A percentile compares a stretch with the other conserved stretches of the same genome.
Evolutionary conservation across 1,284 basidiomycete genomes (phyloP).

Genomic region (Earliella scabrosa): DNA sequence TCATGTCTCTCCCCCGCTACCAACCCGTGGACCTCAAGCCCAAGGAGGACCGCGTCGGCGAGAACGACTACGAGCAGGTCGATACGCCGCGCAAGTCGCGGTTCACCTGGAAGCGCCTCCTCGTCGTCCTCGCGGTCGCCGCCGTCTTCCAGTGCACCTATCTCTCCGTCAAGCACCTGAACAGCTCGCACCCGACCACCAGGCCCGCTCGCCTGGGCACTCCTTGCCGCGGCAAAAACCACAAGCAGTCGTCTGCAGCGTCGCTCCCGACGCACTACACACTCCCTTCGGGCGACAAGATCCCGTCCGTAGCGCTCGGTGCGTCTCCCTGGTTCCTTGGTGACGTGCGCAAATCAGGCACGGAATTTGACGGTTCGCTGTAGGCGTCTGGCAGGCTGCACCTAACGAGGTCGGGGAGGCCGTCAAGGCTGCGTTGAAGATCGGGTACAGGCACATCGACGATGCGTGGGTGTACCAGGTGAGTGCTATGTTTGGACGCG

Average conservation of each 20-base stretch:
- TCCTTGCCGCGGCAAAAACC: constrained; percentile 18
- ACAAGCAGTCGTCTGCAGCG: constrained; percentile 42
- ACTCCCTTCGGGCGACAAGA: constrained; percentile 63
- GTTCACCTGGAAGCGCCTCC: constrained; percentile 21
- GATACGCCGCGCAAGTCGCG: neutral
- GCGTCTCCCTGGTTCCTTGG: constrained; percentile 26
- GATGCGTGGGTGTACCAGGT: constrained; percentile 73
- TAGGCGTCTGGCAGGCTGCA: constrained; percentile 67
- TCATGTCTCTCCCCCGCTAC: constrained; percentile 16
- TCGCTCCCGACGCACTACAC: constrained; percentile 53
- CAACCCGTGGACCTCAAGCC: constrained; percentile 11
- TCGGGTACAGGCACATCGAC: constrained; percentile 79
- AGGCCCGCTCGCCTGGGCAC: constrained; percentile 7
- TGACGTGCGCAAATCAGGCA: no score
- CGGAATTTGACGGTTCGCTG: constrained; percentile 2
- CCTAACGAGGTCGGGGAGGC: constrained; percentile 59
- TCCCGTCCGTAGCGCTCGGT: constrained; percentile 67
- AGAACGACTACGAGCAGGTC: neutral
- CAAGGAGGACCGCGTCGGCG: neutral
- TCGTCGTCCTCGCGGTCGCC: constrained; percentile 24
- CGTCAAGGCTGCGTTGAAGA: constrained; percentile 60
- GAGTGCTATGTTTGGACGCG: constrained; percentile 6
- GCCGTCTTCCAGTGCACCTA: constrained; percentile 30
- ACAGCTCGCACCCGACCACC: neutral
- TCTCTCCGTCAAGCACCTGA: constrained; percentile 19